Evolutionary conservation across 2,329 filamentous ascomycete genomes (phyloP), one percentile per base, ranked within the genome.

Genomic region (Purpureocillium takamizusanense): DNA sequence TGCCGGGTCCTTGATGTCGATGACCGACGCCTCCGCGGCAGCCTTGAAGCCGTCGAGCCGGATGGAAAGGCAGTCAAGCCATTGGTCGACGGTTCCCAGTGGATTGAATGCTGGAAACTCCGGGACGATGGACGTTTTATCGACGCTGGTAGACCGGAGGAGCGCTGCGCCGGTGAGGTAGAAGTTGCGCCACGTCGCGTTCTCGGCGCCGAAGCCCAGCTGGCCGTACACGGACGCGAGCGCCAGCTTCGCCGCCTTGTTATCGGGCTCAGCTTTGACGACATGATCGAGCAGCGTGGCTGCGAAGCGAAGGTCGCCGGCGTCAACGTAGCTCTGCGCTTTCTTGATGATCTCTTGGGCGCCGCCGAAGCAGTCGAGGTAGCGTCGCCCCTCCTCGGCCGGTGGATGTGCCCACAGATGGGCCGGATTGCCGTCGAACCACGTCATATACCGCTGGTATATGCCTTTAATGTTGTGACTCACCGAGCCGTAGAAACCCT

Each of bases 101-200:
- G 31, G 31, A 14, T 32, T 32, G n/a, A 32, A 14, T 10, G 14
- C 31, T 4, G 31, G 31, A 10, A 32, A 17, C n/a, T 11, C 15
- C 4, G 14, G 31, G 6, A 25, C 6, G 10, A 25, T 10, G 21
- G 21, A 6, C 21, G 21, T 17, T 8, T 17, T 1, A 10, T 17
- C 31, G 28, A 7, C 9, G 27, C 15, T 15, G 12, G 29, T 15
- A 2, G 18, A 12, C 27, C 43, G 43, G 32, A 61, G 50, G 34
- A 56, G 55, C 17, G 41, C 37, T 7, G 60, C 52, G 1, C 48
- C 53, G 2, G 51, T 53, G 4, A 64, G 46, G 36, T 57, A 65
- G 36, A 63, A 61, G 38, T 65, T 65, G 4, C 63, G 47, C 62
- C 61, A 65, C 0, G 56, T 57, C 4, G 50, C 61, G 44, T 65